phyloP scores from a whole-genome alignment of 768 basidiomycete species.

The Pleurotus pulmonarius region DNA sequence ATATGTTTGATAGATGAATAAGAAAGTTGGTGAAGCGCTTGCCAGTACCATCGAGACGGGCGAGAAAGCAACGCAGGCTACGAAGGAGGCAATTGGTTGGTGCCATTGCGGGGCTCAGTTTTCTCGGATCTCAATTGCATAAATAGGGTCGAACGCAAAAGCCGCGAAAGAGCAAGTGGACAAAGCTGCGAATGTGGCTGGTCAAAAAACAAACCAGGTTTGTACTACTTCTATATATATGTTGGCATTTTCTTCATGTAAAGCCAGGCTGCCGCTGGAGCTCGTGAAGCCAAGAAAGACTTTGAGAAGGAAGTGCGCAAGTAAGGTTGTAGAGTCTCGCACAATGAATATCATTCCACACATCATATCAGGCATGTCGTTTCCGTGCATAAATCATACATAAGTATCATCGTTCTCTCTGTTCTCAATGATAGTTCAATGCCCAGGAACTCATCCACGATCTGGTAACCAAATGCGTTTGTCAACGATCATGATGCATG shows the following conservation, averaged over 20 bases:
- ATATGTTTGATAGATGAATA: slow-evolving; percentile 32
- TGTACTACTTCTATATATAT: slow-evolving; percentile 6
- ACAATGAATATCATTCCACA: neutral
- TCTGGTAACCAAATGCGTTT: too few relatives aligned
- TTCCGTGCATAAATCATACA: too few relatives aligned
- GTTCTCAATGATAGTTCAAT: too few relatives aligned
- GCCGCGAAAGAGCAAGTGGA: slow-evolving; percentile 32
- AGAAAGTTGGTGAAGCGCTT: slow-evolving; percentile 38
- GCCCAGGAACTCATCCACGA: too few relatives aligned
- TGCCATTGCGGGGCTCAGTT: neutral
- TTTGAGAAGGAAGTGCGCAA: slow-evolving; percentile 27
- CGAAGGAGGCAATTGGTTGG: slow-evolving; percentile 40
- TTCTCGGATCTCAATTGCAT: neutral
- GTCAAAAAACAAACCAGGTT: slow-evolving; percentile 38
- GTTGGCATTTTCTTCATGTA: neutral
- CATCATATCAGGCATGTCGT: neutral
- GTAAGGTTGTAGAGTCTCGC: slow-evolving; percentile 5
- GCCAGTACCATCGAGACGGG: slow-evolving; percentile 46
- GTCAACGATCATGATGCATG: too few relatives aligned
- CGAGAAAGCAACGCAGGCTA: slow-evolving; percentile 34
- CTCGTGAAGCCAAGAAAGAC: slow-evolving; percentile 32
- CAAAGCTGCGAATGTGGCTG: slow-evolving; percentile 25
- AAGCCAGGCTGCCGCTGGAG: slow-evolving; percentile 26
- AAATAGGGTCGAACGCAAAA: slow-evolving; percentile 30
- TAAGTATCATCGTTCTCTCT: too few relatives aligned